These are phyloP conservation scores for Ophiostoma ips DNA, from an alignment of 2,329 filamentous ascomycete genomes.

Conservation along the genomic window DNA sequence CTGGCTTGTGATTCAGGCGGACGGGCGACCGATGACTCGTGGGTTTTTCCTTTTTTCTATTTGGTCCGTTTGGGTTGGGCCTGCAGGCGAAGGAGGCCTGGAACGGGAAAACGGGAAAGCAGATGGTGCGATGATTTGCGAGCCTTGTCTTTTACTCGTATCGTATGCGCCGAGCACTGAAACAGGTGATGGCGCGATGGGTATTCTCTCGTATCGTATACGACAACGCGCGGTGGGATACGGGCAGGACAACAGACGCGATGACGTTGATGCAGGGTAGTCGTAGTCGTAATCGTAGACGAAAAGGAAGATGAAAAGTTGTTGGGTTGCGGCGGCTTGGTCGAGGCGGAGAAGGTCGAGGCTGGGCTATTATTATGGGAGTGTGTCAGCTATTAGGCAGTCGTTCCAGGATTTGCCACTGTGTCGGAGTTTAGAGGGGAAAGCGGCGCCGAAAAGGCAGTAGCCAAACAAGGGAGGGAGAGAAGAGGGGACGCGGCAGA, in stretches of 20 bases:
- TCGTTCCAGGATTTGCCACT: constrained; percentile 9
- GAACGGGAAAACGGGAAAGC: background rate
- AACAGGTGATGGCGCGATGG: background rate
- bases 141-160: too few relatives aligned
- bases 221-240: background rate
- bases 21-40: constrained; percentile 1
- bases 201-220: background rate
- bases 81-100: background rate
- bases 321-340: background rate
- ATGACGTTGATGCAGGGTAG: too few relatives aligned
- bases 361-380: background rate
- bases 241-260: background rate
- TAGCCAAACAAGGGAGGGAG: constrained; percentile 1
- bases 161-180: background rate
- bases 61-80: background rate
- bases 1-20: constrained; percentile 1
- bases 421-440: constrained; percentile 9
- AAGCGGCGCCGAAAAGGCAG: constrained; percentile 4
- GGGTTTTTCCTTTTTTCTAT: background rate
- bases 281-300: background rate
- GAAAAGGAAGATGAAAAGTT: constrained; percentile 4
- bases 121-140: background rate
- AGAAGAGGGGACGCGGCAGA: too few relatives aligned
- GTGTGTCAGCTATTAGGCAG: constrained; percentile 11
- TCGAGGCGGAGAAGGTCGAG: background rate